Percentiles rank a stretch among this genome's conserved stretches.
phyloP scores from a whole-genome alignment of 2,329 filamentous ascomycete species.

The Drechslera avenae region DNA sequence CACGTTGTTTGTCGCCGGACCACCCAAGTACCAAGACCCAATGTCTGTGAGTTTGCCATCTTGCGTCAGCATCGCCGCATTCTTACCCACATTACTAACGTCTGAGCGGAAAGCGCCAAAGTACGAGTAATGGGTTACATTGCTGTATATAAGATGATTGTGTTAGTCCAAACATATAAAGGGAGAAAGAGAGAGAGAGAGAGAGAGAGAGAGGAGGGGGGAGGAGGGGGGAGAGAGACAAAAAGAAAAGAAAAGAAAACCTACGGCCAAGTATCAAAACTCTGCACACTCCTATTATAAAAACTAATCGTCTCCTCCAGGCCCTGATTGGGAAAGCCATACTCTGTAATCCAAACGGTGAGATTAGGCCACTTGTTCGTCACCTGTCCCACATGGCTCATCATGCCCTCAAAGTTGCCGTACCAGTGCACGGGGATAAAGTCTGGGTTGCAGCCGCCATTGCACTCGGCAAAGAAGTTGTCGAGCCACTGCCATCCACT shows the following conservation, averaged over 20 bases:
- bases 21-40: conserved; percentile 76
- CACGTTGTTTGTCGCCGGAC: conserved; percentile 24
- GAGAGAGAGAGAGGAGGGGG: too few species aligned
- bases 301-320: conserved; percentile 54
- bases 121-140: conserved; percentile 71
- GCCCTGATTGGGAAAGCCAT: conserved; percentile 63
- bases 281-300: conserved; percentile 45
- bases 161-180: too few species aligned
- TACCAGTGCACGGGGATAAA: conserved; percentile 61
- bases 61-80: conserved; percentile 71
- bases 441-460: conserved; percentile 53
- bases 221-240: not conserved
- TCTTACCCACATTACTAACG: conserved; percentile 74
- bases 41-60: conserved; percentile 75
- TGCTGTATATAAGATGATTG: conserved; percentile 43
- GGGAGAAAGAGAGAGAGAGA: too few species aligned
- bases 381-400: conserved; percentile 68
- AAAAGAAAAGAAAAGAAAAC: conserved; percentile 24
- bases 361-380: conserved; percentile 55
- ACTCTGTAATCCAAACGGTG: conserved; percentile 80
- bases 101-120: conserved; percentile 75
- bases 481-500: conserved; percentile 69
- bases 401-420: conserved; percentile 70
- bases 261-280: conserved; percentile 65
- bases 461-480: conserved; percentile 66